These are phyloP conservation scores for Beauveria caledonica DNA, from an alignment of 2,329 filamentous ascomycete genomes.

Conservation along the genomic window DNA sequence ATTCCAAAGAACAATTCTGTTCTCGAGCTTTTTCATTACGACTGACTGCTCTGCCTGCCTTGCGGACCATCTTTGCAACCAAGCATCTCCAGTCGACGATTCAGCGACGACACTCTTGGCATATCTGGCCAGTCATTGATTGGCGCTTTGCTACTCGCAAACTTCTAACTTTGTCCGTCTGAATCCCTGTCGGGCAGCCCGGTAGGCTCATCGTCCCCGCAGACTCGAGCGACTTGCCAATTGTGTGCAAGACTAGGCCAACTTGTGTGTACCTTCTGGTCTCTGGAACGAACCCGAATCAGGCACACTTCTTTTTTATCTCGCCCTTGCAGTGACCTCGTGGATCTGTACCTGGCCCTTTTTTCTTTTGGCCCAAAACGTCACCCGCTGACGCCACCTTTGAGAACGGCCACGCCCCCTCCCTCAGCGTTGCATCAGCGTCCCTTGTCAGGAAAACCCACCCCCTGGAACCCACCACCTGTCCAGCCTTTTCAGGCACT, in stretches of 20 bases:
- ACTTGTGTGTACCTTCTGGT: not conserved
- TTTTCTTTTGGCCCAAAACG: not conserved
- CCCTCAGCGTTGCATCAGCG: not conserved
- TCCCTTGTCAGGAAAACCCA: not conserved
- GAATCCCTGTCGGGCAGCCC: slow-evolving; percentile 1
- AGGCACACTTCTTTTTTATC: not conserved
- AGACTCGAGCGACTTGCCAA: not conserved
- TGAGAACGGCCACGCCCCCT: not conserved
- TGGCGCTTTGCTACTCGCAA: not conserved
- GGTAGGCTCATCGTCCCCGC: not conserved
- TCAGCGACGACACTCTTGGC: not conserved
- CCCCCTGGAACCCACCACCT: not conserved
- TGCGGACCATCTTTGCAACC: not conserved
- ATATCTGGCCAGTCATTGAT: not conserved
- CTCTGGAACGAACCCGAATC: not conserved
- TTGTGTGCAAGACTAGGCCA: not conserved
- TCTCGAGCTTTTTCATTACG: not conserved
- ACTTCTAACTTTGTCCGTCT: not conserved
- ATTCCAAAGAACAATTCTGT: not conserved
- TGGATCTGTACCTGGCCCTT: not conserved
- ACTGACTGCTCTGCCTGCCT: not conserved
- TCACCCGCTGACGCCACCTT: not conserved
- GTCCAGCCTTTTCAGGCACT: not conserved
- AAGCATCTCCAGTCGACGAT: not conserved
- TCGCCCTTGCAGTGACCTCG: slow-evolving; percentile 2